phyloP scores from a whole-genome alignment of 768 basidiomycete genomes.

The Chalciporus piperatus region DNA sequence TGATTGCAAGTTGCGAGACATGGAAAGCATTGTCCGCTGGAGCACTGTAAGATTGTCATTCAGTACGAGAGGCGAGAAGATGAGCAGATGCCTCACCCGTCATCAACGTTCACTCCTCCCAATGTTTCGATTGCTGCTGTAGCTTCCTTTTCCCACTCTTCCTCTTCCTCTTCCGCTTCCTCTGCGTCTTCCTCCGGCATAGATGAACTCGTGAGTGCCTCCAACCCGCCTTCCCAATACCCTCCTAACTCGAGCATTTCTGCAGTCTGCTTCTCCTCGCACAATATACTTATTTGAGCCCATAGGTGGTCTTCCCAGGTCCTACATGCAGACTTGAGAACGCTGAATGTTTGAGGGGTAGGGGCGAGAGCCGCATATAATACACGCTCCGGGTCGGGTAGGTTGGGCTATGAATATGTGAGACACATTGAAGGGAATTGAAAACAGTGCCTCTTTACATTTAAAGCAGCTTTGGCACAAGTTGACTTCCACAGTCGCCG shows the following conservation, averaged over 20 bases:
- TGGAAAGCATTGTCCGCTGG: slow-evolving; percentile 76
- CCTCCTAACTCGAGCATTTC: slow-evolving; percentile 63
- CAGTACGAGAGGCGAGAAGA: not conserved
- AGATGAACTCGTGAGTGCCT: slow-evolving; percentile 41
- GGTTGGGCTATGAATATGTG: slow-evolving; percentile 39
- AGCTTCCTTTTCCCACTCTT: slow-evolving; percentile 69
- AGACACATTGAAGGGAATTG: not conserved
- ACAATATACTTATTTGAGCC: slow-evolving; percentile 80
- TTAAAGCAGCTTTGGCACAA: slow-evolving; percentile 76
- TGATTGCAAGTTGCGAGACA: slow-evolving; percentile 76
- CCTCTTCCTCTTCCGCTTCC: slow-evolving; percentile 46
- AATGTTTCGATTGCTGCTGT: slow-evolving; percentile 53
- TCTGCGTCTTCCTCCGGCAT: slow-evolving; percentile 27
- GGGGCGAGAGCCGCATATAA: slow-evolving; percentile 86
- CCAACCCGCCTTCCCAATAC: slow-evolving; percentile 75
- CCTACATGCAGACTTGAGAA: slow-evolving; percentile 71
- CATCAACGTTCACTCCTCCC: slow-evolving; percentile 53
- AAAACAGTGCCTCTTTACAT: slow-evolving; percentile 38
- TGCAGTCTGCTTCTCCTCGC: slow-evolving; percentile 75
- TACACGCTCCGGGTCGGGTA: slow-evolving; percentile 74
- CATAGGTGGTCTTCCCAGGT: slow-evolving; percentile 97
- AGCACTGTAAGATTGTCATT: slow-evolving; percentile 36
- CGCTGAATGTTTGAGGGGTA: slow-evolving; percentile 57
- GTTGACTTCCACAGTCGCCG: slow-evolving; percentile 85
- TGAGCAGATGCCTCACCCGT: slow-evolving; percentile 49